These are phyloP conservation scores for Leishmania lainsoni DNA, from an alignment of 208 protist species.

Conservation along the genomic window DNA sequence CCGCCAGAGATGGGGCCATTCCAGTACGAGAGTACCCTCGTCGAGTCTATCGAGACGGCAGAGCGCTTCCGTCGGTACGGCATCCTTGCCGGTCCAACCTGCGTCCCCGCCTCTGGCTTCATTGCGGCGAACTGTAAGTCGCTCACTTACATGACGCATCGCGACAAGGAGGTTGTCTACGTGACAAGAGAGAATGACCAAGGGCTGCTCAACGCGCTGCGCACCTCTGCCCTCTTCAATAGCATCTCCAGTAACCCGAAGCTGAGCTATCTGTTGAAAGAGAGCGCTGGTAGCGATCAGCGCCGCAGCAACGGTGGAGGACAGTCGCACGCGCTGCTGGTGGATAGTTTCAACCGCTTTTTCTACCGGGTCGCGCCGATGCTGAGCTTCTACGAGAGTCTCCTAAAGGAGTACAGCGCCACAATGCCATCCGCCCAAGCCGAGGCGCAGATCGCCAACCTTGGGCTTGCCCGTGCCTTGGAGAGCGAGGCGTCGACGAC, in stretches of 20 bases:
- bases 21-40: constrained; percentile 74
- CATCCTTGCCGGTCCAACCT: constrained; percentile 67
- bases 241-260: constrained; percentile 53
- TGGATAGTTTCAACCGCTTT: constrained; percentile 80
- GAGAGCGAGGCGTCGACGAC: constrained; percentile 60
- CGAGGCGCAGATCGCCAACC: constrained; percentile 52
- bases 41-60: constrained; percentile 71
- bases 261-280: constrained; percentile 55
- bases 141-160: constrained; percentile 65
- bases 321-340: constrained; percentile 32
- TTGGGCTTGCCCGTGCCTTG: constrained; percentile 47
- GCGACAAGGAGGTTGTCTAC: constrained; percentile 59
- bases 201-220: constrained; percentile 43
- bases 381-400: constrained; percentile 67
- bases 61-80: constrained; percentile 68
- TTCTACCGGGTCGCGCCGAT: constrained; percentile 80
- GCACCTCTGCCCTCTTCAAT: constrained; percentile 53
- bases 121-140: constrained; percentile 69
- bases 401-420: constrained; percentile 52
- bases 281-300: background rate
- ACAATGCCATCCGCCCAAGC: constrained; percentile 37
- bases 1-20: constrained; percentile 72
- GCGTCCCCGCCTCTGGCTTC: constrained; percentile 60
- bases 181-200: constrained; percentile 68
- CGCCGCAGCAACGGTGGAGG: background rate